These are phyloP conservation scores for Tolypocladium nubicola DNA, from an alignment of 2,329 filamentous ascomycete genomes.

Conservation along the genomic window DNA sequence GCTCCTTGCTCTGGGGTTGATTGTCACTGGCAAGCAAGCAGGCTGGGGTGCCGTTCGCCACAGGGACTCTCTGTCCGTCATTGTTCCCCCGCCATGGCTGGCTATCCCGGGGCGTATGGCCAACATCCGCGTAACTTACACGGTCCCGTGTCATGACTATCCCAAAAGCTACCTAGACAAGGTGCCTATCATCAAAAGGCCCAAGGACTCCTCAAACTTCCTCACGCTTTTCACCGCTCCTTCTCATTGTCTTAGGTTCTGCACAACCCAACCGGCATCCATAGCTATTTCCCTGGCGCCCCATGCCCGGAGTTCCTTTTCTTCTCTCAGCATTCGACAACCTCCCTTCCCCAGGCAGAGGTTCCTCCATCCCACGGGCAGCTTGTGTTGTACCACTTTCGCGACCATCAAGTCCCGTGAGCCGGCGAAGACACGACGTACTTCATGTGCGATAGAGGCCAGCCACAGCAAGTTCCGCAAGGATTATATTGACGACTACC, in stretches of 20 bases:
- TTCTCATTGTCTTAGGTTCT: conserved; percentile 32
- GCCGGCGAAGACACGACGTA: background rate
- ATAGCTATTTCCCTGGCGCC: conserved; percentile 11
- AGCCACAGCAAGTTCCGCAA: conserved; percentile 15
- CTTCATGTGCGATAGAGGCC: conserved; percentile 15
- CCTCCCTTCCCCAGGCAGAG: background rate
- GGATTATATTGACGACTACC: conserved; percentile 27
- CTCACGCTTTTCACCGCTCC: conserved; percentile 22
- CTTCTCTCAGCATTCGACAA: background rate
- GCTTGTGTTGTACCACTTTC: conserved; percentile 1
- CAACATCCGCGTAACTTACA: conserved; percentile 3
- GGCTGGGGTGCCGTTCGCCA: background rate
- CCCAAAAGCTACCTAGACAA: background rate
- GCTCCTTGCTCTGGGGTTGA: background rate
- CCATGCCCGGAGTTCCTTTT: conserved; percentile 13
- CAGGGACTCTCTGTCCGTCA: conserved; percentile 4
- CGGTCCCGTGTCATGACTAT: conserved; percentile 6
- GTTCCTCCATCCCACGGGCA: background rate
- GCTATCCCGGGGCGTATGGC: conserved; percentile 3
- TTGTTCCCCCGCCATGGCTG: conserved; percentile 4
- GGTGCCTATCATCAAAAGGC: conserved; percentile 9
- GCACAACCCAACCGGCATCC: conserved; percentile 25
- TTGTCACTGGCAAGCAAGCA: conserved; percentile 4
- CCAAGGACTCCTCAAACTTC: conserved; percentile 18
- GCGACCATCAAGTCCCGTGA: background rate